Evolutionary conservation across 768 basidiomycete species (phyloP).

Genomic region (Lentinula detonsa): DNA sequence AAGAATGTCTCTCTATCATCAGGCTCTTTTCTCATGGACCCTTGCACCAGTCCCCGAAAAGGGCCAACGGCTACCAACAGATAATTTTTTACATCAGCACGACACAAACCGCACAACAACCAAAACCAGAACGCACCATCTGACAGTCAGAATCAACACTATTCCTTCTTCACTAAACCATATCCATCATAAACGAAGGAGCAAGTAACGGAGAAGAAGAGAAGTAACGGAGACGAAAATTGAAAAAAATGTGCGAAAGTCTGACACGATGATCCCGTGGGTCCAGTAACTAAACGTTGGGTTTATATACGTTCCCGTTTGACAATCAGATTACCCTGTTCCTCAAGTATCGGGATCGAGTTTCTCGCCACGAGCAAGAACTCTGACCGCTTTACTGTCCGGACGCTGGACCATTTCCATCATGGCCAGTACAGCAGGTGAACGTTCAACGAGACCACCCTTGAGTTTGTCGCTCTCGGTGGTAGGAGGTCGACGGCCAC

Average conservation of each 20-base stretch:
- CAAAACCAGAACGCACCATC: neutral
- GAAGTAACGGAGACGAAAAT: neutral
- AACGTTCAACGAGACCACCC: slow-evolving; percentile 63
- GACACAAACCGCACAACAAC: no score
- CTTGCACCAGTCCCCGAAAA: neutral
- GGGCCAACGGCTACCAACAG: neutral
- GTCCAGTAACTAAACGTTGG: neutral
- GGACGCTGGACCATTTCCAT: slow-evolving; percentile 73
- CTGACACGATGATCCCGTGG: neutral
- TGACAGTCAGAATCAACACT: neutral
- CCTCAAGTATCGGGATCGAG: slow-evolving; percentile 45
- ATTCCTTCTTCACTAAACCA: neutral
- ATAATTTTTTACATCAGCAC: neutral
- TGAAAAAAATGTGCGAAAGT: neutral
- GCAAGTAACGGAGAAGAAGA: neutral
- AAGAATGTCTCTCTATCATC: neutral
- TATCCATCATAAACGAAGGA: neutral
- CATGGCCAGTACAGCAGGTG: slow-evolving; percentile 75
- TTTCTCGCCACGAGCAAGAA: slow-evolving; percentile 82
- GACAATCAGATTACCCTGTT: neutral
- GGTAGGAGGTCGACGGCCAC: slow-evolving; percentile 5
- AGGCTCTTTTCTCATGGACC: neutral
- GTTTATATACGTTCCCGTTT: neutral
- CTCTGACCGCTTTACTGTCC: slow-evolving; percentile 61
- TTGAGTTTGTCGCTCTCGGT: slow-evolving; percentile 16